A percentile compares a stretch with the other conserved stretches of the same genome.
Conservation (phyloP, 1,284 basidiomycete species). For the Ustilago loliicola region DNA sequence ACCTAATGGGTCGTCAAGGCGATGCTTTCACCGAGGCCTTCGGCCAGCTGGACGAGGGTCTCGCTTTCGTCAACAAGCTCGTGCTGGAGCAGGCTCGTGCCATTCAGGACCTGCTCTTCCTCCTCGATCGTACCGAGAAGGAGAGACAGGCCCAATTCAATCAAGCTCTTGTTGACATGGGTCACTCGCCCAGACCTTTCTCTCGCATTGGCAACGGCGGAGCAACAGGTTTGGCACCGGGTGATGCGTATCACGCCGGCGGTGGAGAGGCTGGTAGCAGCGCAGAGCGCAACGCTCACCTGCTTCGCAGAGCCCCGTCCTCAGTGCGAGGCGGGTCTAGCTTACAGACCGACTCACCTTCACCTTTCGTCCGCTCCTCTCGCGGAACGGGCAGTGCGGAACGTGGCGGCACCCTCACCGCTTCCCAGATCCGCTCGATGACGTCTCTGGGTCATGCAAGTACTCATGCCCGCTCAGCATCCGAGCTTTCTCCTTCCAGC, state of each 20-base stretch:
- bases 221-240: constrained; percentile 7
- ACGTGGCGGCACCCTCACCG: constrained; percentile 32
- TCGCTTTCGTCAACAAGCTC: constrained; percentile 50
- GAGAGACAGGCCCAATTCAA: constrained; percentile 53
- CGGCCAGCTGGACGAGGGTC: constrained; percentile 46
- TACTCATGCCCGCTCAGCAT: constrained; percentile 40
- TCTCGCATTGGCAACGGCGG: constrained; percentile 38
- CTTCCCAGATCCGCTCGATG: constrained; percentile 48
- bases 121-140: constrained; percentile 47
- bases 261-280: constrained; percentile 1
- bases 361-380: constrained; percentile 15
- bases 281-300: constrained; percentile 23
- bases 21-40: constrained; percentile 45
- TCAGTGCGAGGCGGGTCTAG: constrained; percentile 27
- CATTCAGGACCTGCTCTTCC: constrained; percentile 48
- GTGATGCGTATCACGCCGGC: neutral
- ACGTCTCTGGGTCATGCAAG: constrained; percentile 43
- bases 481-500: constrained; percentile 44
- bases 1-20: constrained; percentile 36
- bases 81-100: constrained; percentile 50
- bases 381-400: constrained; percentile 27
- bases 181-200: constrained; percentile 40
- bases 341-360: constrained; percentile 23
- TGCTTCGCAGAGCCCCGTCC: constrained; percentile 25
- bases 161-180: constrained; percentile 41